Evolutionary conservation across 2,329 filamentous ascomycete genomes (phyloP).

Genomic region (Ampelomyces quisqualis): DNA sequence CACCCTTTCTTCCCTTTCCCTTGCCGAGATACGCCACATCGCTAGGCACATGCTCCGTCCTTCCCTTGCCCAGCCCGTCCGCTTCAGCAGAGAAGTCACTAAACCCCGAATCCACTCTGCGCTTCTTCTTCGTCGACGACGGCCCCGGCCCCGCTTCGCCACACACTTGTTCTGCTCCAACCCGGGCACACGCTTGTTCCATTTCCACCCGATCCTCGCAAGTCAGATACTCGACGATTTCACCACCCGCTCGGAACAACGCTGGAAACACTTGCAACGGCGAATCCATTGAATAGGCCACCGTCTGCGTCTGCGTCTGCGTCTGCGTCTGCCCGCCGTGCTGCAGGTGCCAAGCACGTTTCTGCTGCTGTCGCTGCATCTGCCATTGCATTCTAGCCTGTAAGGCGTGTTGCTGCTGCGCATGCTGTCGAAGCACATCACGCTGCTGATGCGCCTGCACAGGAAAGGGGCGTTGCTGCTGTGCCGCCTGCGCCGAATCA

Average conservation of each 20-base stretch:
- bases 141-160: conserved; percentile 1
- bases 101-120: conserved; percentile 4
- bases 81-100: background rate
- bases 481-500: background rate
- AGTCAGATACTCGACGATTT: no score
- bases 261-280: no score
- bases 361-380: background rate
- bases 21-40: conserved; percentile 7
- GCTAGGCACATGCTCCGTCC: background rate
- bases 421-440: no score
- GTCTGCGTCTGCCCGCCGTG: background rate
- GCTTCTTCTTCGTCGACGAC: background rate
- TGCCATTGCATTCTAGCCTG: no score
- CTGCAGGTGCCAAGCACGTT: background rate
- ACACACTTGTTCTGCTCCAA: no score
- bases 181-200: no score
- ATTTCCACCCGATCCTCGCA: no score
- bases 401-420: no score
- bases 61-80: background rate
- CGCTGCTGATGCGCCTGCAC: no score
- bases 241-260: no score
- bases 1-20: conserved; percentile 9
- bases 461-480: background rate
- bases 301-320: no score
- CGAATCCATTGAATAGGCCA: no score